Conservation (phyloP, 1,284 basidiomycete species). For the Inonotus obliquus region DNA sequence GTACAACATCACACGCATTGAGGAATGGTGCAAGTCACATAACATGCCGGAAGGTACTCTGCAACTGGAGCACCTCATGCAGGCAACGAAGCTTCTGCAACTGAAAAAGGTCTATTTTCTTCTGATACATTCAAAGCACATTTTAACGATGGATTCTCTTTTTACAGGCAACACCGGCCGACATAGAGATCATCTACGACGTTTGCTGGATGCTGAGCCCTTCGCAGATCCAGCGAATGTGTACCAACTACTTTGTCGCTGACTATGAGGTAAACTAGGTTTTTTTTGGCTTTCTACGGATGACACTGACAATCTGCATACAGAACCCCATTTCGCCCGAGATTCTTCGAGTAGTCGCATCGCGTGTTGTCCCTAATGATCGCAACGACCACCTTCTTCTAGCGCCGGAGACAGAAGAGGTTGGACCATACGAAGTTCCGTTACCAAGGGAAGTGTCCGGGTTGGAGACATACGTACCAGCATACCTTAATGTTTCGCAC, state of each 20-base stretch:
- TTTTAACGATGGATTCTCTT: constrained; percentile 15
- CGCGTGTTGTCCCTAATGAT: constrained; percentile 90
- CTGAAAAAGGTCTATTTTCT: constrained; percentile 82
- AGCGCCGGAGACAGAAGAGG: constrained; percentile 92
- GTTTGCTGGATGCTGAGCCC: constrained; percentile 99
- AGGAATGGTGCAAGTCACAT: constrained; percentile 96
- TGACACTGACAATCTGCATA: constrained; percentile 13
- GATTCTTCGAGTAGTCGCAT: constrained; percentile 93
- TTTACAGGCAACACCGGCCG: constrained; percentile 78
- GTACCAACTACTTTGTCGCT: constrained; percentile 97
- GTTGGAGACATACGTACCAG: constrained; percentile 84
- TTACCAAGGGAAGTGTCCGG: constrained; percentile 84
- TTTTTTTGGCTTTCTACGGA: not conserved
- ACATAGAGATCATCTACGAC: constrained; percentile 98
- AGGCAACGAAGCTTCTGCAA: constrained; percentile 97
- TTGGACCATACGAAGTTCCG: constrained; percentile 86
- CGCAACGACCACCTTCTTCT: constrained; percentile 93
- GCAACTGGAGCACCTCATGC: constrained; percentile 98
- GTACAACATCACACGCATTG: constrained; percentile 97
- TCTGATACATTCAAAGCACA: not conserved
- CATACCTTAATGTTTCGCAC: constrained; percentile 82
- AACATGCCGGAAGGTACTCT: constrained; percentile 99
- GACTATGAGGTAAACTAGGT: constrained; percentile 80
- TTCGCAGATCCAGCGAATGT: constrained; percentile 98
- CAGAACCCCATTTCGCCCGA: constrained; percentile 95